Evolutionary conservation across 129 eudicot genomes (phyloP).

Genomic region (Flaveria trinervia): DNA sequence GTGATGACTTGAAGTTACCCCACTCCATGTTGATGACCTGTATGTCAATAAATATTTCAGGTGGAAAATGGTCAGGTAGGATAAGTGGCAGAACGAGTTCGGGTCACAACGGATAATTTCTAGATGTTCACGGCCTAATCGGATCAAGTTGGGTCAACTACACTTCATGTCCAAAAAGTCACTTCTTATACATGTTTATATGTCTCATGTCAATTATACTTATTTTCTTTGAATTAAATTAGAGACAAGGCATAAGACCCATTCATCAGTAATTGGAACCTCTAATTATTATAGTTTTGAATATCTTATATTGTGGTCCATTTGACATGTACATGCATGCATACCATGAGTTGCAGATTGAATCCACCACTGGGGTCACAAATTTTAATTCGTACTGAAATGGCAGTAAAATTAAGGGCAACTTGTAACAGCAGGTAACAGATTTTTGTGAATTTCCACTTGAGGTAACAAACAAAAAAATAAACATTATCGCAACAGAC

Average conservation of each 20-base stretch:
- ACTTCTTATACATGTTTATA: neutral
- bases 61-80: neutral
- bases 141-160: neutral
- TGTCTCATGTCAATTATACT: neutral
- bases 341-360: too few relatives aligned
- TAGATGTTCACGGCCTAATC: neutral
- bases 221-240: neutral
- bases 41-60: neutral
- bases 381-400: too few relatives aligned
- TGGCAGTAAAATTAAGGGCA: too few relatives aligned
- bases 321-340: neutral
- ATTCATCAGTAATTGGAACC: neutral
- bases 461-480: neutral
- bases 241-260: neutral
- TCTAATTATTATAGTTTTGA: neutral
- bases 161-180: neutral
- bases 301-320: neutral
- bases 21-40: slow-evolving; percentile 98
- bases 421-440: neutral
- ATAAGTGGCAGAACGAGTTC: neutral
- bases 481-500: too few relatives aligned
- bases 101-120: neutral
- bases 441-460: neutral
- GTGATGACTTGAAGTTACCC: slow-evolving; percentile 75
- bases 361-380: too few relatives aligned